Evolutionary conservation across 495 filamentous ascomycete genomes (phyloP).

Genomic region (Talaromyces nanjingensis): DNA sequence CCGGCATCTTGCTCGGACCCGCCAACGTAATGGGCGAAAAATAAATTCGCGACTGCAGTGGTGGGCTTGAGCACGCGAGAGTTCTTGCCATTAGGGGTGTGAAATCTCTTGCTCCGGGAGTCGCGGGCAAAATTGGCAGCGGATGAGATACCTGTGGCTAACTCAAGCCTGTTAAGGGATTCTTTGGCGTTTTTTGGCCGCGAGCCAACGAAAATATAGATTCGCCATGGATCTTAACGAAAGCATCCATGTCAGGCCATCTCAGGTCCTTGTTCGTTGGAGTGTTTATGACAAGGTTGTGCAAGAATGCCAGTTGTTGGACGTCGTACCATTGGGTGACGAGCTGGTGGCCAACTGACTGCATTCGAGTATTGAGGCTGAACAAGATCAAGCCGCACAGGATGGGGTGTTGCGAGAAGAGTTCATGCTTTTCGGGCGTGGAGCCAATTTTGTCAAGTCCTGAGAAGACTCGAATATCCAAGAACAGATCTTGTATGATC

Average conservation of each 20-base stretch:
- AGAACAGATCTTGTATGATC: constrained; percentile 21
- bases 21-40: constrained; percentile 15
- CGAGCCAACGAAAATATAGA: constrained; percentile 24
- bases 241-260: constrained; percentile 30
- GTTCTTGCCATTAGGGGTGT: constrained; percentile 21
- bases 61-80: constrained; percentile 17
- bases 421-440: constrained; percentile 20
- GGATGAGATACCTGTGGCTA: constrained; percentile 22
- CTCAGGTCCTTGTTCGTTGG: constrained; percentile 16
- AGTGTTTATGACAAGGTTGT: constrained; percentile 18
- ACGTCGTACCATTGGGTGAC: constrained; percentile 25
- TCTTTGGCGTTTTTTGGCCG: constrained; percentile 21
- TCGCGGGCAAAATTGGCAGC: constrained; percentile 21
- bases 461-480: constrained; percentile 12
- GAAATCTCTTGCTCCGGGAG: constrained; percentile 16
- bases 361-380: constrained; percentile 20
- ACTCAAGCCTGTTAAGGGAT: constrained; percentile 22
- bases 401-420: constrained; percentile 23
- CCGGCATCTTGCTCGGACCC: constrained; percentile 11
- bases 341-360: constrained; percentile 19
- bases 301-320: constrained; percentile 22
- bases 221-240: constrained; percentile 26
- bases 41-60: constrained; percentile 20
- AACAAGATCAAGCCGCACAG: constrained; percentile 24
- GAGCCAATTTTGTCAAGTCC: constrained; percentile 1